Base-by-base conservation (phyloP, 306 rosid species). In the Castanea mollissima region DNA sequence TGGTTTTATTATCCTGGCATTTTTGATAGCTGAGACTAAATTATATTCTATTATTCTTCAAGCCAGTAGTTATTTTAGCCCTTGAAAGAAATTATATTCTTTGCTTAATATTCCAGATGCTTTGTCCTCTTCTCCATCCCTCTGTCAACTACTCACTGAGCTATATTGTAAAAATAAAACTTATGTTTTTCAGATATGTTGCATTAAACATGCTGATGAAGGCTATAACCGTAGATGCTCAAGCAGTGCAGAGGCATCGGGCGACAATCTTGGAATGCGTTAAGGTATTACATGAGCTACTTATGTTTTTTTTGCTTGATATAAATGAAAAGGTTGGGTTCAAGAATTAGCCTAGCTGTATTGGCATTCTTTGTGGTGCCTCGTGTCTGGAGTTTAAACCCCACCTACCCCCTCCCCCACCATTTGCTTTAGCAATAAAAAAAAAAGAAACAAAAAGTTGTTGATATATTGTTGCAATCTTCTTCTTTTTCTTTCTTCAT, bases 181-280 rank as follows among this genome's bases (percentile, higher is more conserved):
- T 74, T 35, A 41, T 81, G 15, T 79, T 75, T 78, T 74, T 44
- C 84, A 95, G 99, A 81, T 95, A 95, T 60, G 99, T 95, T 81
- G 99, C 98, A 38, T 76, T 95, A 86, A 95, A 93, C 85, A 90
- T 95, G 98, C 90, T 95, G 85, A 95, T 93, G 97, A 93, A 71
- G 87, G 99, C 99, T 76, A 92, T 95, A 74, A 87, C 88, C n/a
- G 94, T 88, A 83, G 99, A 95, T 90, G 84, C 89, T 83, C 98
- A 91, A 87, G 97, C 99, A 59, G 99, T 95, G 74, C 99, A 95
- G 88, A 95, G 99, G 87, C 99, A 95, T 85, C 95, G 99, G 62
- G 88, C 92, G 76, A 95, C 99, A 35, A 95, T 95, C 81, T 83
- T 95, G 85, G 99, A 95, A 87, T 95, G 99, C 78, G 99, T 95